phyloP scores from a whole-genome alignment of 2,329 filamentous ascomycete species.

The Apiospora aurea region DNA sequence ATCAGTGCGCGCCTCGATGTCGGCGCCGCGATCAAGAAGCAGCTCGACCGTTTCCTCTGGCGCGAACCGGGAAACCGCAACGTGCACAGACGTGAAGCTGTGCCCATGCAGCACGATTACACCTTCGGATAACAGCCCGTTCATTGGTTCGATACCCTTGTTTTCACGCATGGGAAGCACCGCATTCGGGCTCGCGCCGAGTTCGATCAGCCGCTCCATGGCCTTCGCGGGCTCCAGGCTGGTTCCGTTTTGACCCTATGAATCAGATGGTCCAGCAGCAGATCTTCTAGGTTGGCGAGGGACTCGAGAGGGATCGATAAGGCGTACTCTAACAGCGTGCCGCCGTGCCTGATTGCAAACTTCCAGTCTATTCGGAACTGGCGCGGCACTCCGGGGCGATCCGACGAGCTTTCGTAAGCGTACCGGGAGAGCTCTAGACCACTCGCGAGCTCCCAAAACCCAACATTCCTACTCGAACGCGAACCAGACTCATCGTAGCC shows the following conservation, averaged over 20 bases:
- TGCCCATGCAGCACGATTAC: neutral
- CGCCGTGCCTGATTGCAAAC: neutral
- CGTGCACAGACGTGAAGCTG: neutral
- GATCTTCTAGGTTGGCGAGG: neutral
- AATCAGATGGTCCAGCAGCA: neutral
- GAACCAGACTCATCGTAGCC: no score
- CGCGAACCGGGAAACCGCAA: neutral
- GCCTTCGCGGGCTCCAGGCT: neutral
- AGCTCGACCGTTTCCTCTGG: neutral
- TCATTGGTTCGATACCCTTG: no score
- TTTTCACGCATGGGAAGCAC: neutral
- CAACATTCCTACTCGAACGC: neutral
- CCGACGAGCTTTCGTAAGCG: neutral
- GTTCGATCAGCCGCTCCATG: neutral
- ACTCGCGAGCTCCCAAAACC: neutral
- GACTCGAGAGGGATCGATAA: neutral
- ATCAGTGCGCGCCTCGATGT: neutral
- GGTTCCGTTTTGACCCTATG: neutral
- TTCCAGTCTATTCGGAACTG: neutral
- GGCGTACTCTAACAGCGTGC: neutral
- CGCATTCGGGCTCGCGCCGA: neutral
- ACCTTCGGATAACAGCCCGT: neutral
- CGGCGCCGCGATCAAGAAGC: neutral
- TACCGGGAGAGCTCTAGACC: neutral
- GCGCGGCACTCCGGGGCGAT: neutral